Percentiles rank a stretch among this genome's conserved stretches.
phyloP scores from a whole-genome alignment of 768 basidiomycete genomes.

The Galerina marginata region DNA sequence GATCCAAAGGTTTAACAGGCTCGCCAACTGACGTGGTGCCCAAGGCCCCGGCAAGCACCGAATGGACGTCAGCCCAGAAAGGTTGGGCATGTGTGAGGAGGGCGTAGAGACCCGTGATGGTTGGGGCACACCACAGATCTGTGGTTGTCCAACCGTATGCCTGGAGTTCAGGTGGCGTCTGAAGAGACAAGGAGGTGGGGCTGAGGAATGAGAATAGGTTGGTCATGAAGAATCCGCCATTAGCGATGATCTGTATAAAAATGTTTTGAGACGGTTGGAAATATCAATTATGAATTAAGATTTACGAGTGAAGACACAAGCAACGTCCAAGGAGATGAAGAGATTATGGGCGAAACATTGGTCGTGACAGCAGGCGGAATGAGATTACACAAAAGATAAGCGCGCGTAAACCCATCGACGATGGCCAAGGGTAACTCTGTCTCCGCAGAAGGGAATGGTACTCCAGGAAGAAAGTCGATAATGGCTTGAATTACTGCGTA shows the following conservation, averaged over 20 bases:
- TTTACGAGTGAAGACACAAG: conserved; percentile 74
- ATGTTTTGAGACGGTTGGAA: not conserved
- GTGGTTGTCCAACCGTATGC: conserved; percentile 86
- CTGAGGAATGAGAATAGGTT: conserved; percentile 55
- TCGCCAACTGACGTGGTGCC: conserved; percentile 42
- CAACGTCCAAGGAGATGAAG: conserved; percentile 78
- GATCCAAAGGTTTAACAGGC: conserved; percentile 55
- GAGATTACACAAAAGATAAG: conserved; percentile 77
- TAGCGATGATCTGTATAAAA: conserved; percentile 61
- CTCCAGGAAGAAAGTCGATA: conserved; percentile 62
- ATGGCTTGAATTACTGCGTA: conserved; percentile 66
- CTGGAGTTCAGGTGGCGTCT: conserved; percentile 80
- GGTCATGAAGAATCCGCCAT: conserved; percentile 59
- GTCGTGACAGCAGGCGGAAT: conserved; percentile 71
- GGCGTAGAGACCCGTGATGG: conserved; percentile 79
- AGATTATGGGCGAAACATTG: conserved; percentile 53
- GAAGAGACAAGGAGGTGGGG: conserved; percentile 68
- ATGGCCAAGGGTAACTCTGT: conserved; percentile 76
- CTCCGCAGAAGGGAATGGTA: conserved; percentile 54
- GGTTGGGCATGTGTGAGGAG: conserved; percentile 88
- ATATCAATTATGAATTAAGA: conserved; percentile 9
- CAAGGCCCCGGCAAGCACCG: conserved; percentile 49
- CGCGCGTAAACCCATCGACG: conserved; percentile 80
- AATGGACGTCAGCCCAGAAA: conserved; percentile 72
- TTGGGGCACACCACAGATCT: conserved; percentile 86